These are phyloP conservation scores for Suhomyces kilbournensis DNA, from an alignment of 805 yeast species.

Conservation along the genomic window DNA sequence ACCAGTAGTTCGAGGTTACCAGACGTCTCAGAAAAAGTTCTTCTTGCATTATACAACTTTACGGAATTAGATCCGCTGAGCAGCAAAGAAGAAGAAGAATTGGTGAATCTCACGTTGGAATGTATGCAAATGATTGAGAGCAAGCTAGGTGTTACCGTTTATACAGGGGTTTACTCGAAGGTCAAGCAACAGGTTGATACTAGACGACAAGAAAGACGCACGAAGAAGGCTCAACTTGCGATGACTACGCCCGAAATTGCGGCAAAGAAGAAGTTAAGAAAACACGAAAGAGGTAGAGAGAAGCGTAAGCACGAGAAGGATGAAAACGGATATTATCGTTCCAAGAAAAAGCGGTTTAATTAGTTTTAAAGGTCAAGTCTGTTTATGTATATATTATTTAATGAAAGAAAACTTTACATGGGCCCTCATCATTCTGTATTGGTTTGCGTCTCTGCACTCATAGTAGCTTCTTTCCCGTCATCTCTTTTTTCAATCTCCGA, in stretches of 20 bases:
- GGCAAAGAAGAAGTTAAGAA: slow-evolving; percentile 74
- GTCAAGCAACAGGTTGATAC: slow-evolving; percentile 60
- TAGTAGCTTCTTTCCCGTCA: not conserved
- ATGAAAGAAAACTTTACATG: not conserved
- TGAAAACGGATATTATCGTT: slow-evolving; percentile 70
- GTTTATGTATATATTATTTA: not conserved
- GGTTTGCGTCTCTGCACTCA: not conserved
- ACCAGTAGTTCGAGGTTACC: slow-evolving; percentile 40
- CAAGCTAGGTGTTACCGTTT: slow-evolving; percentile 70
- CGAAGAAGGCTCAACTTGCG: slow-evolving; percentile 72
- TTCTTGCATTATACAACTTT: slow-evolving; percentile 53
- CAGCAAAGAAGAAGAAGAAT: slow-evolving; percentile 48
- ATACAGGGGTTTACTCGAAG: slow-evolving; percentile 54
- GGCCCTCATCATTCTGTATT: not conserved
- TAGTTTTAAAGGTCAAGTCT: not conserved
- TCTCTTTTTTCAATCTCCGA: not conserved
- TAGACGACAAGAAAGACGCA: slow-evolving; percentile 72
- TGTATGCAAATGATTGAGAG: slow-evolving; percentile 64
- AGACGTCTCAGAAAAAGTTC: slow-evolving; percentile 44
- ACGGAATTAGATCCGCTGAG: slow-evolving; percentile 38
- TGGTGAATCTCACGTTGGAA: slow-evolving; percentile 55
- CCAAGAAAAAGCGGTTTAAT: slow-evolving; percentile 49
- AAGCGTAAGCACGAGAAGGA: slow-evolving; percentile 74
- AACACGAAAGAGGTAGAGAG: slow-evolving; percentile 72
- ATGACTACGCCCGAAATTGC: slow-evolving; percentile 76